Conservation (phyloP, 495 filamentous ascomycete species). For the Talaromyces proteolyticus region DNA sequence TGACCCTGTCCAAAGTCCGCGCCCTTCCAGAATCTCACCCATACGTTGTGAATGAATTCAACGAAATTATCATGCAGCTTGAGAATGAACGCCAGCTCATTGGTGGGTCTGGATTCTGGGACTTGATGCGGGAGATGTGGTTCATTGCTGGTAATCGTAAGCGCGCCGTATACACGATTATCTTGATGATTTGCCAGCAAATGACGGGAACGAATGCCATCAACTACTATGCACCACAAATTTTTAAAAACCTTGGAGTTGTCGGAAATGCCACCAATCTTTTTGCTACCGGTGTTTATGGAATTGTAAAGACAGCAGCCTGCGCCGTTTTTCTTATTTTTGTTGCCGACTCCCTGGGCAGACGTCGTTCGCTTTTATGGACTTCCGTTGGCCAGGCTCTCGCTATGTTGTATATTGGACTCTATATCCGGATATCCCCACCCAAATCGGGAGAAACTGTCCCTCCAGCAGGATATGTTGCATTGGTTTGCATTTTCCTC, state of each 20-base stretch:
- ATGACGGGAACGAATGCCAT: conserved; percentile 62
- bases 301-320: conserved; percentile 47
- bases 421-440: conserved; percentile 69
- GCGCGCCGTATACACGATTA: conserved; percentile 46
- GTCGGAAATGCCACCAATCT: conserved; percentile 38
- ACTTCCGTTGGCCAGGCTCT: conserved; percentile 64
- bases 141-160: conserved; percentile 59
- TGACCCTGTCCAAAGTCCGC: conserved; percentile 49
- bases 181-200: conserved; percentile 68
- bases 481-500: conserved; percentile 65
- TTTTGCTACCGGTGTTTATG: conserved; percentile 50
- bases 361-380: conserved; percentile 65
- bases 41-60: conserved; percentile 61
- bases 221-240: conserved; percentile 69
- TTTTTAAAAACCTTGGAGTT: conserved; percentile 55
- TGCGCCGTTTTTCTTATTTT: conserved; percentile 63
- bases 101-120: conserved; percentile 55
- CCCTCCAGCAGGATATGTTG: conserved; percentile 57
- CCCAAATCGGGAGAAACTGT: conserved; percentile 45
- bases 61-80: conserved; percentile 59
- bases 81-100: conserved; percentile 61
- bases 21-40: conserved; percentile 47
- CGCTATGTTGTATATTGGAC: conserved; percentile 74
- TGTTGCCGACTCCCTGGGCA: conserved; percentile 65
- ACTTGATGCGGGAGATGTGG: conserved; percentile 69